Evolutionary conservation across 768 basidiomycete species (phyloP).

Genomic region (Lenzites betulinus): DNA sequence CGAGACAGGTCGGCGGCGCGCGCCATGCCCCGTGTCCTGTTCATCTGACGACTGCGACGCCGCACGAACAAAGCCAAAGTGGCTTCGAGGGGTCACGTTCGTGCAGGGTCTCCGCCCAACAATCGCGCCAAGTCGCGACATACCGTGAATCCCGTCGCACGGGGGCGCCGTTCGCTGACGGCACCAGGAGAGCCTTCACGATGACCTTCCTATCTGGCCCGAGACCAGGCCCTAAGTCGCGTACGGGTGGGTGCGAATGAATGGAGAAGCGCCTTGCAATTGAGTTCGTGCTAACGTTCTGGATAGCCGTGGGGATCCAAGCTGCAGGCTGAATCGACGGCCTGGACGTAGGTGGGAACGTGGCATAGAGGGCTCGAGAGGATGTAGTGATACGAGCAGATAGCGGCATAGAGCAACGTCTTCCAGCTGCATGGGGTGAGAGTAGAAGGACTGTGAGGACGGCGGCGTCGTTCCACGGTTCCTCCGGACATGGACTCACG

Average conservation of each 20-base stretch:
- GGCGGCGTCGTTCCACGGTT: not conserved
- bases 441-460: not conserved
- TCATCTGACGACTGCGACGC: constrained; percentile 18
- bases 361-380: not conserved
- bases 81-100: constrained; percentile 18
- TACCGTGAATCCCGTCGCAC: not conserved
- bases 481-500: not conserved
- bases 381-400: not conserved
- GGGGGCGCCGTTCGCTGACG: not conserved
- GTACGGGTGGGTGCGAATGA: not conserved
- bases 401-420: constrained; percentile 1
- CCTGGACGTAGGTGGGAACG: constrained; percentile 13
- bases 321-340: constrained; percentile 11
- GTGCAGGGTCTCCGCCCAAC: not conserved
- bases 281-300: constrained; percentile 2
- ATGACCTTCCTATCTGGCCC: constrained; percentile 16
- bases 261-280: constrained; percentile 5
- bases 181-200: constrained; percentile 1
- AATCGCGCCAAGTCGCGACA: constrained; percentile 14
- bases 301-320: constrained; percentile 4
- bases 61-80: not conserved
- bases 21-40: constrained; percentile 17
- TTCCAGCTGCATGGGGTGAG: constrained; percentile 6
- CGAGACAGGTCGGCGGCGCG: constrained; percentile 11
- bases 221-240: constrained; percentile 11